A percentile compares a stretch with the other conserved stretches of the same genome.
phyloP scores from a whole-genome alignment of 371 early-diverging fungal species.

The Lichtheimia corymbifera region DNA sequence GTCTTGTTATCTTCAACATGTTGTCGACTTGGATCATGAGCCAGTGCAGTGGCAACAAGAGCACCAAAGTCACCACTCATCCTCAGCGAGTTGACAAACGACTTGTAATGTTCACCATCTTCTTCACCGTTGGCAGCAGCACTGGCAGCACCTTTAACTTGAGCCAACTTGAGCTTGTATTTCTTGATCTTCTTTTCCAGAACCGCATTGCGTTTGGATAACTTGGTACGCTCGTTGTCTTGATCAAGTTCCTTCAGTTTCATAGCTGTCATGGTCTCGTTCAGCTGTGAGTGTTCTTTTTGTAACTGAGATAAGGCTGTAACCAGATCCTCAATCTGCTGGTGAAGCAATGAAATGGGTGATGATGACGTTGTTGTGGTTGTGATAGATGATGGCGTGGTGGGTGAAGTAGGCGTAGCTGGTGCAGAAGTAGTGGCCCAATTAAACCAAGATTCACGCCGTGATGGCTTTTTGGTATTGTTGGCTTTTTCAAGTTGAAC shows the following conservation, averaged over 20 bases:
- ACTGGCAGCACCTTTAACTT: not conserved
- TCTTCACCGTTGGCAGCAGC: constrained; percentile 7
- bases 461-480: not conserved
- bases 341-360: constrained; percentile 29
- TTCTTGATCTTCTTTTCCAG: constrained; percentile 41
- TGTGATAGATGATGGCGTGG: constrained; percentile 7
- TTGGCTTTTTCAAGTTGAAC: constrained; percentile 27
- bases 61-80: constrained; percentile 49
- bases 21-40: not conserved
- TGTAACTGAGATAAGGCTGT: constrained; percentile 54
- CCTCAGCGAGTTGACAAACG: constrained; percentile 42
- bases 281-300: constrained; percentile 51
- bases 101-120: constrained; percentile 21
- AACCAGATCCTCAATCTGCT: constrained; percentile 58
- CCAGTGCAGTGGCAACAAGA: constrained; percentile 40
- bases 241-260: constrained; percentile 56
- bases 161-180: constrained; percentile 37
- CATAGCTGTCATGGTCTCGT: constrained; percentile 44
- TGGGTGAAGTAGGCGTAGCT: constrained; percentile 2
- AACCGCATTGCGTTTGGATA: constrained; percentile 30
- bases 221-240: constrained; percentile 32
- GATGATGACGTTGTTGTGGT: constrained; percentile 4
- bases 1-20: not conserved
- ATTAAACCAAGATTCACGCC: constrained; percentile 24
- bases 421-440: constrained; percentile 15